These are phyloP conservation scores for Solanum boliviense DNA, from an alignment of 257 asterid genomes.

Conservation along the genomic window DNA sequence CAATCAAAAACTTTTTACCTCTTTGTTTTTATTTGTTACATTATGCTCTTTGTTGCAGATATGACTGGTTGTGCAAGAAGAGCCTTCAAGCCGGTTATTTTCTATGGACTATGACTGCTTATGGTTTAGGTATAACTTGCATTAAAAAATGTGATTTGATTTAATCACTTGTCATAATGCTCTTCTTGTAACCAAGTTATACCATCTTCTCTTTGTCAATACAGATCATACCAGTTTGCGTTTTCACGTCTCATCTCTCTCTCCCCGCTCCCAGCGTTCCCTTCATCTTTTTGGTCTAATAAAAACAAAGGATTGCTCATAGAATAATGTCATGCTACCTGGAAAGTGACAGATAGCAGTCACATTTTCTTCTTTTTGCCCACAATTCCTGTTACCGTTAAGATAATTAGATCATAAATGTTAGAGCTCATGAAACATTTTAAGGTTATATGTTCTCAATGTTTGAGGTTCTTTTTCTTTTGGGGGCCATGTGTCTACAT, in stretches of 20 bases:
- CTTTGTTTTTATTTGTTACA: background rate
- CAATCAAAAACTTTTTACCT: background rate
- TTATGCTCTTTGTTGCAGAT: slow-evolving; percentile 34
- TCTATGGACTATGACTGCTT: slow-evolving; percentile 81
- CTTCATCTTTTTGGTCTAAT: background rate
- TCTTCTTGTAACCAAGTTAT: background rate
- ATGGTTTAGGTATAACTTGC: slow-evolving; percentile 28
- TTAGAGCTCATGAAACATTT: background rate
- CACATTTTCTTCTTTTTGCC: background rate
- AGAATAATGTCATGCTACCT: background rate
- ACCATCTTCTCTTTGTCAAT: background rate
- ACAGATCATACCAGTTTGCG: background rate
- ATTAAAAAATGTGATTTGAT: background rate
- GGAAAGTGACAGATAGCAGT: background rate
- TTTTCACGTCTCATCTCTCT: background rate
- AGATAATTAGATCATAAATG: background rate
- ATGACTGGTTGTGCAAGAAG: slow-evolving; percentile 82
- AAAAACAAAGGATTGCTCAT: background rate
- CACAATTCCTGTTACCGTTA: background rate
- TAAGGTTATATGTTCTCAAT: background rate
- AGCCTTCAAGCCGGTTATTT: slow-evolving; percentile 73
- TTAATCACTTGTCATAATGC: background rate
- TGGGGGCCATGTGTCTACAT: background rate
- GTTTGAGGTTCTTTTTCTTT: background rate
- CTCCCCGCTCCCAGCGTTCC: background rate